These are phyloP conservation scores for Paramyrothecium sp. DNA, from an alignment of 2,329 filamentous ascomycete genomes.

Conservation along the genomic window DNA sequence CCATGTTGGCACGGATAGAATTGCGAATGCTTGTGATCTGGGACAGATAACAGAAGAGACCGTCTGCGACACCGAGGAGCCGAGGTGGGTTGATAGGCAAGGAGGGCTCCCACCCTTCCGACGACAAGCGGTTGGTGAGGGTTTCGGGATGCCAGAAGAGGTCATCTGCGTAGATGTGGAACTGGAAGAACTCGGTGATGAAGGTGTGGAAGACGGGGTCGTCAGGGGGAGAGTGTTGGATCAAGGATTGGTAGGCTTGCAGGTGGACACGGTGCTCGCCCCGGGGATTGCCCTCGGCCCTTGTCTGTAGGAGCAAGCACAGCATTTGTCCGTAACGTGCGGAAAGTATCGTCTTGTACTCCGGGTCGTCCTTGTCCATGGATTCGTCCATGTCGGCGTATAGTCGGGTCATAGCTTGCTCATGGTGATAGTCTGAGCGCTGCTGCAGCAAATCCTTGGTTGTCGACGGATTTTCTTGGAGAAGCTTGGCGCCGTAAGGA, in stretches of 20 bases:
- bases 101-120: constrained; percentile 41
- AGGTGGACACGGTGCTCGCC: constrained; percentile 82
- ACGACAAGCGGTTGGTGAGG: constrained; percentile 33
- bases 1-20: constrained; percentile 67
- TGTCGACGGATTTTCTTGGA: constrained; percentile 48
- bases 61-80: constrained; percentile 80
- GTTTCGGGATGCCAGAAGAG: constrained; percentile 49
- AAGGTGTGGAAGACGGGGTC: constrained; percentile 64
- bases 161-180: constrained; percentile 70
- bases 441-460: constrained; percentile 44
- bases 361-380: constrained; percentile 39
- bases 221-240: constrained; percentile 59
- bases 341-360: constrained; percentile 46
- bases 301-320: constrained; percentile 57
- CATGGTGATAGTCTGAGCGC: constrained; percentile 55
- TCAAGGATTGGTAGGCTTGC: constrained; percentile 69
- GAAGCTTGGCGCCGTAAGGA: constrained; percentile 52
- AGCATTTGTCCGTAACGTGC: constrained; percentile 63
- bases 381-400: constrained; percentile 43
- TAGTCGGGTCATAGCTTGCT: constrained; percentile 51
- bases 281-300: constrained; percentile 52
- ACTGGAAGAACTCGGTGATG: constrained; percentile 80
- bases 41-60: constrained; percentile 74
- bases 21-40: constrained; percentile 78
- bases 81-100: constrained; percentile 45